These are phyloP conservation scores for Fragosphaeria purpurea DNA, from an alignment of 2,329 filamentous ascomycete species.

Conservation along the genomic window DNA sequence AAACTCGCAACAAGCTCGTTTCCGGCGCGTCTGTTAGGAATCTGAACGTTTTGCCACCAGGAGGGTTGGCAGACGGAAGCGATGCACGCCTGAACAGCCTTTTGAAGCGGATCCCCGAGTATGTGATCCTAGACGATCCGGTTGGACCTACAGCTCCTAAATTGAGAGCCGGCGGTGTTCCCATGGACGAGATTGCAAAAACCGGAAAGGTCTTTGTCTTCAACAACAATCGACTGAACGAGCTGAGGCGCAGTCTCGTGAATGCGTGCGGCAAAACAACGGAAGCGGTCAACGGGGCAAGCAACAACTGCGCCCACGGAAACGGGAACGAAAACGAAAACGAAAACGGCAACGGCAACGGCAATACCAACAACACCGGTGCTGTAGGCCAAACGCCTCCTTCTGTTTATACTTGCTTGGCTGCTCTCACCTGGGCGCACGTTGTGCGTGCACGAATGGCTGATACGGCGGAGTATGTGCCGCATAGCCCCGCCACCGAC, in stretches of 20 bases:
- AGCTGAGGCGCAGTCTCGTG: constrained; percentile 20
- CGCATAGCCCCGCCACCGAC: background rate
- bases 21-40: constrained; percentile 16
- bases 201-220: constrained; percentile 34
- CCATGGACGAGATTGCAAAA: constrained; percentile 22
- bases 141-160: constrained; percentile 28
- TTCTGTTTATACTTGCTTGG: constrained; percentile 30
- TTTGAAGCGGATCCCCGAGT: constrained; percentile 26
- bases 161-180: constrained; percentile 16
- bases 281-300: background rate
- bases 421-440: constrained; percentile 30
- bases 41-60: constrained; percentile 10
- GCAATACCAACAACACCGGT: too few relatives aligned
- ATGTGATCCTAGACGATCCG: constrained; percentile 20
- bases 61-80: constrained; percentile 10
- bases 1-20: constrained; percentile 18
- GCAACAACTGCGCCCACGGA: background rate
- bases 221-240: constrained; percentile 20
- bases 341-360: too few relatives aligned
- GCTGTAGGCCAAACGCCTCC: constrained; percentile 12
- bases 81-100: constrained; percentile 15
- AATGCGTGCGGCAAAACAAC: background rate
- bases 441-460: constrained; percentile 24
- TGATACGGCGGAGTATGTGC: constrained; percentile 5
- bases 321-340: background rate